Base-by-base conservation (phyloP, 1,139 yeast genomes). In the Zygotorulaspora mrakii region DNA sequence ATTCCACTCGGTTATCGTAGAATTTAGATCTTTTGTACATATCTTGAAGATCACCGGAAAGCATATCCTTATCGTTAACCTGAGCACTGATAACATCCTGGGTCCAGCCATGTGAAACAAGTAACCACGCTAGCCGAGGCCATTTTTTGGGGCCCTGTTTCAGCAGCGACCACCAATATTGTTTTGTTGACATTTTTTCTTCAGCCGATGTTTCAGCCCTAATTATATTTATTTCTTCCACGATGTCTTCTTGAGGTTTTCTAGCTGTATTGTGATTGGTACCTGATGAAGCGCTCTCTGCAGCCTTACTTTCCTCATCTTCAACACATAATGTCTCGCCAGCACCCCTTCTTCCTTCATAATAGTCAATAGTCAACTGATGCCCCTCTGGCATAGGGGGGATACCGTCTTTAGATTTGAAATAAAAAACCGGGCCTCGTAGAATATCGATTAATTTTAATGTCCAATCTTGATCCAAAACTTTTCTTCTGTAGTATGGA, bases 1-100 rank as follows among this genome's bases (percentile, higher is more conserved):
- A 81, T 64, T 82, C 94, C 45, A 80, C 69, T 64, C 78, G 77
- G 72, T 77, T 79, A 61, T 81, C 86, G 63, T 82, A 82, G 58
- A 73, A 76, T 62, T 76, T 78, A 48, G 88, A 76, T 40, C 69
- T 67, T 17, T 69, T 51, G 61, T 81, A 86, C 70, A 80, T 66
- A 25, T 59, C 65, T 38, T 67, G 62, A 37, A 80, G 65, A 50
- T 73, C 69, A 30, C 64, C 65, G 18, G 61, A 52, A 17, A 62
- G 39, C 13, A 55, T 44, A 32, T 50, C 51, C 6, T 33, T 42
- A 3, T 57, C 52, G 24, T 53, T 49, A 32, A 71, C 65, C 62
- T 81, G 86, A 40, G 62, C 57, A 14, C 66, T 40, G 47, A 82
- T 74, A 46, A 82, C 77, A 60, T 82, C 89, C 58, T 76, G 76